Percentiles rank a stretch among this genome's conserved stretches.
phyloP scores from a whole-genome alignment of 192 early-diverging fungal species.

The Neocallimastix lanati region DNA sequence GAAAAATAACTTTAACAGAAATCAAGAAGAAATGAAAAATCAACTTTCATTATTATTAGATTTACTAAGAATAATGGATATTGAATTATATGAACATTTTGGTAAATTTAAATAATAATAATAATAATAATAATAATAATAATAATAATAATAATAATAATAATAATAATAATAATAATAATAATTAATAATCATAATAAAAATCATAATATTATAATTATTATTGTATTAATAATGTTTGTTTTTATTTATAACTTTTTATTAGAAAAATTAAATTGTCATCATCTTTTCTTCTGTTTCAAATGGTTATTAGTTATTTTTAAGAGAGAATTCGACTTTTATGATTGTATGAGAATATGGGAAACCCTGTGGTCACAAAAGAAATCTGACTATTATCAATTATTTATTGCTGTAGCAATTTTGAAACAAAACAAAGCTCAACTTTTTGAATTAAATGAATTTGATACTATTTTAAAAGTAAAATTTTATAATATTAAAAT shows the following conservation, averaged over 20 bases:
- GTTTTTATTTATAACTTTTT: too few species aligned
- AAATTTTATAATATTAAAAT: too few species aligned
- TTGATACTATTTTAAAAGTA: conserved; percentile 87
- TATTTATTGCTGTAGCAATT: conserved; percentile 90
- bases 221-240: too few species aligned
- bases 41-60: conserved; percentile 66
- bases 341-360: conserved; percentile 72
- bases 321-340: conserved; percentile 89
- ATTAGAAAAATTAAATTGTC: conserved; percentile 50
- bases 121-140: too few species aligned
- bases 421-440: conserved; percentile 68
- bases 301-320: conserved; percentile 94
- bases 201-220: too few species aligned
- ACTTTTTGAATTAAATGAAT: conserved; percentile 60
- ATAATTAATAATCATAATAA: too few species aligned
- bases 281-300: conserved; percentile 95
- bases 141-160: too few species aligned
- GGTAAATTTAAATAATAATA: too few species aligned
- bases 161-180: too few species aligned
- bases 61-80: conserved; percentile 75
- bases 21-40: conserved; percentile 85
- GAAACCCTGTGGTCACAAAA: conserved; percentile 67
- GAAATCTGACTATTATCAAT: conserved; percentile 57
- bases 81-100: conserved; percentile 63
- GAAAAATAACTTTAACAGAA: conserved; percentile 73